Percentiles rank a stretch among this genome's conserved stretches.
Conservation (phyloP, 192 early-diverging fungal genomes). For the Rhizophagus sp. region DNA sequence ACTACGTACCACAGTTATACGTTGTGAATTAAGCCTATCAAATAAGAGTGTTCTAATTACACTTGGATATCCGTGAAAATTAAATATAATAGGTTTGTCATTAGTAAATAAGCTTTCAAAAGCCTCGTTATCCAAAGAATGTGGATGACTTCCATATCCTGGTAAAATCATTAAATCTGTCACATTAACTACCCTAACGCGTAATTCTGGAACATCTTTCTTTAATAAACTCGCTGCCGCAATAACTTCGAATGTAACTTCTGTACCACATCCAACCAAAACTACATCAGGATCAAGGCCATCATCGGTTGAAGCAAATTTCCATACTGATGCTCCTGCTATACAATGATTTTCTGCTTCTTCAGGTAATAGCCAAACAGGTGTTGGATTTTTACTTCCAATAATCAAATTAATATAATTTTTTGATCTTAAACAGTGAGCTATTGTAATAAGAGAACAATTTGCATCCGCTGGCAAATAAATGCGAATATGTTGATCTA, state of each 20-base stretch:
- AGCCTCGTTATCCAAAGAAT: constrained; percentile 37
- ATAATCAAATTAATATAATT: constrained; percentile 49
- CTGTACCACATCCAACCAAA: constrained; percentile 46
- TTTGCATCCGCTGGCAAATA: constrained; percentile 48
- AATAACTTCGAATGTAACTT: constrained; percentile 44
- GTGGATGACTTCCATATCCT: constrained; percentile 36
- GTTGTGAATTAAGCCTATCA: constrained; percentile 32
- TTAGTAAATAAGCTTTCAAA: constrained; percentile 42
- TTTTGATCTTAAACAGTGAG: constrained; percentile 42
- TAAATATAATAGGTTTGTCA: constrained; percentile 42
- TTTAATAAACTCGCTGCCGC: constrained; percentile 42
- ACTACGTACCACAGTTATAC: constrained; percentile 34
- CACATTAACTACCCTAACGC: constrained; percentile 47
- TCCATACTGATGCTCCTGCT: constrained; percentile 47
- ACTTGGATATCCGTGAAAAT: constrained; percentile 49
- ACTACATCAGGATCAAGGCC: constrained; percentile 47
- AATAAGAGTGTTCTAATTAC: constrained; percentile 39
- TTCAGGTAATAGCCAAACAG: constrained; percentile 39
- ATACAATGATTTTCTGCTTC: constrained; percentile 43
- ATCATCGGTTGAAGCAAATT: constrained; percentile 33
- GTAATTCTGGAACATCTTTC: constrained; percentile 39
- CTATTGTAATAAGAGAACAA: constrained; percentile 38
- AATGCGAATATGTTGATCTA: constrained; percentile 28
- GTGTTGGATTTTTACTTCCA: constrained; percentile 44
- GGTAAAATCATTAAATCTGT: constrained; percentile 47